Evolutionary conservation across 495 filamentous ascomycete species (phyloP), one percentile per base, ranked within the genome.

Genomic region (Penicillium cataractarum): DNA sequence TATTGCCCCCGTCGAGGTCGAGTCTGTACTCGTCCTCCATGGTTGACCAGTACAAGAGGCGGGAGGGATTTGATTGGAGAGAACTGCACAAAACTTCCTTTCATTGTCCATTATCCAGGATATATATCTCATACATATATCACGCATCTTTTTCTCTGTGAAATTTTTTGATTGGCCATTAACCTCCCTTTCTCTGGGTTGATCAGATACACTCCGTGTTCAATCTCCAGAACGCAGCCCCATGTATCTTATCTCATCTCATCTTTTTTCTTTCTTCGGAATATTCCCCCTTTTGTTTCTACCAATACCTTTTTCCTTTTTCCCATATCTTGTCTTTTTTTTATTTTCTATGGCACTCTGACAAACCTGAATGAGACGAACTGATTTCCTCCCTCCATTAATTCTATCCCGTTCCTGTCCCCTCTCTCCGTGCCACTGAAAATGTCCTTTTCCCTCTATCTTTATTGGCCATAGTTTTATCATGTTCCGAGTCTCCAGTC

Each of bases 211-310:
- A n/a, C 65, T 69, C 65, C 55, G 65, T 61, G 64, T 64, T 24
- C 46, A 10, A 35, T 10, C 24, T n/a, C 13, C 13, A 6, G 21
- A 52, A 55, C 63, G 57, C 62, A 60, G 61, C 59, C 55, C n/a
- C n/a, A n/a, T 65, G 65, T 32, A 33, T 74, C 65, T 66, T 32
- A 33, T 73, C 65, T 66, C 62, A 58, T 62, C 62, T 65, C 63
- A 44, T 58, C 21, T 62, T 60, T 61, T 67, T 58, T 65, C 57
- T 56, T 66, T 65, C 63, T 67, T 61, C 68, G 62, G 64, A 60
- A 59, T 73, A 73, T 73, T 73, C 70, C 70, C 70, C 70, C 65
- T 73, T 73, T 59, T 69, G 70, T 73, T 71, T 53, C 54, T 49
- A 59, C 57, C 58, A 42, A 63, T 49, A 62, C 58, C 61, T 67